Percentiles rank a stretch among this genome's conserved stretches.
phyloP scores from a whole-genome alignment of 257 asterid species.

The Salvia splendens region DNA sequence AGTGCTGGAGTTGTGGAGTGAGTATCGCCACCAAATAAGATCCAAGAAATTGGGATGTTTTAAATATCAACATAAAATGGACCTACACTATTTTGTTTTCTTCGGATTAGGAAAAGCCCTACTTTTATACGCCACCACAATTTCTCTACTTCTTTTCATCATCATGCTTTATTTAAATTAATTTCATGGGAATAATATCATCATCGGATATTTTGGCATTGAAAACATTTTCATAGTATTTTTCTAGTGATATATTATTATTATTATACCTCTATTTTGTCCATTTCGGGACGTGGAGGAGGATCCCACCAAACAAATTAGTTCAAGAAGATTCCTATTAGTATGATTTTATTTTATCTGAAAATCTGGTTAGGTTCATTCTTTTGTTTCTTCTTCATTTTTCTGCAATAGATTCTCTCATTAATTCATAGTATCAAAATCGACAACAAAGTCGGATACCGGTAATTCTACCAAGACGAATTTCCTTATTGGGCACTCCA shows the following conservation, averaged over 20 bases:
- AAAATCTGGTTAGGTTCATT: not conserved
- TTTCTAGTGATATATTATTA: not conserved
- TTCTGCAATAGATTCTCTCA: too few species aligned
- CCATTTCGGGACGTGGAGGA: not conserved
- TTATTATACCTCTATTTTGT: not conserved
- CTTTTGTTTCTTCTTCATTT: not conserved
- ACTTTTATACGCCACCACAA: constrained; percentile 28
- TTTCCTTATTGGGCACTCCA: too few species aligned
- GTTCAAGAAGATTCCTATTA: not conserved
- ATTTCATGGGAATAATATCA: not conserved
- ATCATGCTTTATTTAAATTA: not conserved
- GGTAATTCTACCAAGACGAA: not conserved
- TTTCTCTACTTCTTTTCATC: constrained; percentile 11
- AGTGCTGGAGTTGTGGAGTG: constrained; percentile 26
- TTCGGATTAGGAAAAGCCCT: constrained; percentile 5
- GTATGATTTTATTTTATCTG: not conserved
- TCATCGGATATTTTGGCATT: not conserved
- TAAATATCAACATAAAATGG: constrained; percentile 34
- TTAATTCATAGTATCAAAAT: too few species aligned
- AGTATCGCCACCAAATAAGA: constrained; percentile 33
- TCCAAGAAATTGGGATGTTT: constrained; percentile 28
- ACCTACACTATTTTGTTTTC: constrained; percentile 26
- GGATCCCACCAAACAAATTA: not conserved
- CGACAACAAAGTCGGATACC: not conserved
- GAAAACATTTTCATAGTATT: not conserved